These are phyloP conservation scores for Irpex sp. DNA, from an alignment of 1,284 basidiomycete genomes.

Conservation along the genomic window DNA sequence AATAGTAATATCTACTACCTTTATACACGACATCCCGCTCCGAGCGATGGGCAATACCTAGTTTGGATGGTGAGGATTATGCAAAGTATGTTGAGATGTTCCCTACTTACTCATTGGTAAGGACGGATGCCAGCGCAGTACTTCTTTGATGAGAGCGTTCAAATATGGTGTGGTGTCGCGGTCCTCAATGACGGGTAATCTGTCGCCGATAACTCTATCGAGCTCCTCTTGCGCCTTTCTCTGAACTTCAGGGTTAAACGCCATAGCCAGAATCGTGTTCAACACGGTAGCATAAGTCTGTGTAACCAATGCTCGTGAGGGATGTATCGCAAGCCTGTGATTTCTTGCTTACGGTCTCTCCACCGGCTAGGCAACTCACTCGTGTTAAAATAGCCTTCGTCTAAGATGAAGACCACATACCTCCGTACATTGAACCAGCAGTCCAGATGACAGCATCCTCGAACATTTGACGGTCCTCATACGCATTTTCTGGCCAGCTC, in stretches of 20 bases:
- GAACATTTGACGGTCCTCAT: background rate
- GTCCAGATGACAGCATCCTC: background rate
- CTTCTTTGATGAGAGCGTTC: constrained; percentile 17
- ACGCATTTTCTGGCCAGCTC: background rate
- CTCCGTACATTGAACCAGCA: background rate
- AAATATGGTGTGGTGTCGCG: constrained; percentile 8
- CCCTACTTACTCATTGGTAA: constrained; percentile 1
- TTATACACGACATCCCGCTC: constrained; percentile 1
- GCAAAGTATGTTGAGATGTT: background rate
- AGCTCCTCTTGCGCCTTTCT: constrained; percentile 7
- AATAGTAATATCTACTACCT: background rate
- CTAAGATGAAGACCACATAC: background rate
- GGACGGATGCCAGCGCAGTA: constrained; percentile 7
- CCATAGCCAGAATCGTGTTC: constrained; percentile 10
- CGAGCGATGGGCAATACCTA: constrained; percentile 4
- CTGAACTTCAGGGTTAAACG: constrained; percentile 7
- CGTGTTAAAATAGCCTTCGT: background rate
- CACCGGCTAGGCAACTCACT: background rate
- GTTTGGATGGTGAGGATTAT: background rate
- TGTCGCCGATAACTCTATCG: constrained; percentile 9
- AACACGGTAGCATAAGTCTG: constrained; percentile 8
- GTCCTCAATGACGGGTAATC: constrained; percentile 8
- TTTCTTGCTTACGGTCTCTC: background rate
- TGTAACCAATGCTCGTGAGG: background rate
- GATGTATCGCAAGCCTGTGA: background rate